Evolutionary conservation across 108 stramenopile species (phyloP), one percentile per base, ranked within the genome.

Genomic region (Cyclotella distinguenda): DNA sequence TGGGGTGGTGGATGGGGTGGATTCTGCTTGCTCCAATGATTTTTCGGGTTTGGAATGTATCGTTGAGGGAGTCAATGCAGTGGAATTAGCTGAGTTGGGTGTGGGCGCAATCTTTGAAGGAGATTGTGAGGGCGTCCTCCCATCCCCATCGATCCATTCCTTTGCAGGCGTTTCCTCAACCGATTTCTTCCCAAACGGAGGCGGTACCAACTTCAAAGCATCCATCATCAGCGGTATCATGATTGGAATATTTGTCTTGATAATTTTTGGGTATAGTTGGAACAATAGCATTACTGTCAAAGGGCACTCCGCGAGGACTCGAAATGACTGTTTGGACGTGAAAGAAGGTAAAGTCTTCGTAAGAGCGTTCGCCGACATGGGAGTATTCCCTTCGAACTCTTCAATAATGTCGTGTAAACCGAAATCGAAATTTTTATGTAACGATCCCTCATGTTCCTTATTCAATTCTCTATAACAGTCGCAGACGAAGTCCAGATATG

Each of bases 271-370:
- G 72, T 94, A 96, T 30, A 96, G 76, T 59, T 96, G 94, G 58
- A 97, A 95, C 56, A 97, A 80, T 6, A 97, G 76, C 88, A 95
- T 97, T 48, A 94, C 88, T 51, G 87, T 85, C 47, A 96, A 70
- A 6, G 96, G 96, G 58, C 90, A 87, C 79, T 98, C 97, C 6
- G 89, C 86, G 53, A 98, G 49, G 0, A 96, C 90, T 34, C 90
- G 80, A 65, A 88, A 91, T 8, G 95, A 95, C 12, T 75, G 45
- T 23, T 70, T 80, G 3, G 93, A 84, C 49, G 70, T 55, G 2
- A 84, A 64, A 15, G 70, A 39, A n/a, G 35, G 40, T 2, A 30
- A 42, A 40, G 2, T 40, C 11, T 15, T 19, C 5, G 9, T 27
- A 5, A 27, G 12, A 56, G 9, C 16, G 13, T 22, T 38, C 15